These are phyloP conservation scores for Macroventuria anomochaeta DNA, from an alignment of 2,329 filamentous ascomycete genomes.

Conservation along the genomic window DNA sequence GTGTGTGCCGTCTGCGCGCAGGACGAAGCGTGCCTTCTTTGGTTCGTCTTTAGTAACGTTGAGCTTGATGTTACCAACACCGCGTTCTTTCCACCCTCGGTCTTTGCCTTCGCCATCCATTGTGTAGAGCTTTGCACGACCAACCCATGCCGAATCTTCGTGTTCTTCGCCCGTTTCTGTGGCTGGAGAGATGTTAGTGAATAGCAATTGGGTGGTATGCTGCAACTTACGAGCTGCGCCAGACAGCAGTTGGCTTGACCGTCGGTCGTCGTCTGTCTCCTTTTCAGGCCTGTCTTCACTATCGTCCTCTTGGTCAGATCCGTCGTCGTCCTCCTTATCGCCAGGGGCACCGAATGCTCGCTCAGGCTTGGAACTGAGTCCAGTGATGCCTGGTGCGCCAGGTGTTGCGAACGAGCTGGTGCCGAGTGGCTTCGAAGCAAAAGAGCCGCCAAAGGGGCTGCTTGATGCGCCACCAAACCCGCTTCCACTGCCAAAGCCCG, in stretches of 20 bases:
- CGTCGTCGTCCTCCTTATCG: conserved; percentile 54
- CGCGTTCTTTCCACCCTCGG: conserved; percentile 87
- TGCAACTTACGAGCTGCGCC: conserved; percentile 11
- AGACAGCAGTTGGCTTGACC: conserved; percentile 9
- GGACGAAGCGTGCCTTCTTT: conserved; percentile 74
- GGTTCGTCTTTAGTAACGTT: conserved; percentile 58
- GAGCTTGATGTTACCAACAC: conserved; percentile 81
- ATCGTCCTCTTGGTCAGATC: conserved; percentile 62
- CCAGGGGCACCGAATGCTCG: conserved; percentile 81
- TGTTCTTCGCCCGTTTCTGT: conserved; percentile 88
- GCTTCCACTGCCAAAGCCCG: conserved; percentile 44
- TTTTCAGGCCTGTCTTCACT: conserved; percentile 45
- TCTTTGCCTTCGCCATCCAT: conserved; percentile 64
- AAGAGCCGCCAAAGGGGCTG: conserved; percentile 36
- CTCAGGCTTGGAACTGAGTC: conserved; percentile 64
- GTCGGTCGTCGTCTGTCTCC: conserved; percentile 43
- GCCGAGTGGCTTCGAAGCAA: conserved; percentile 41
- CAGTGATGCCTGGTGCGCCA: conserved; percentile 54
- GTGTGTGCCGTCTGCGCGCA: conserved; percentile 89
- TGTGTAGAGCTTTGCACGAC: conserved; percentile 84
- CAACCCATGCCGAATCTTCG: conserved; percentile 76
- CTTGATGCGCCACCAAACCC: conserved; percentile 53
- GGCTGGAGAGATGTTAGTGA: conserved; percentile 47
- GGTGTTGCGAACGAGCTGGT: conserved; percentile 75
- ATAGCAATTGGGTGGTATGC: background rate